Evolutionary conservation across 495 filamentous ascomycete genomes (phyloP).

Genomic region (Neurospora intermedia): DNA sequence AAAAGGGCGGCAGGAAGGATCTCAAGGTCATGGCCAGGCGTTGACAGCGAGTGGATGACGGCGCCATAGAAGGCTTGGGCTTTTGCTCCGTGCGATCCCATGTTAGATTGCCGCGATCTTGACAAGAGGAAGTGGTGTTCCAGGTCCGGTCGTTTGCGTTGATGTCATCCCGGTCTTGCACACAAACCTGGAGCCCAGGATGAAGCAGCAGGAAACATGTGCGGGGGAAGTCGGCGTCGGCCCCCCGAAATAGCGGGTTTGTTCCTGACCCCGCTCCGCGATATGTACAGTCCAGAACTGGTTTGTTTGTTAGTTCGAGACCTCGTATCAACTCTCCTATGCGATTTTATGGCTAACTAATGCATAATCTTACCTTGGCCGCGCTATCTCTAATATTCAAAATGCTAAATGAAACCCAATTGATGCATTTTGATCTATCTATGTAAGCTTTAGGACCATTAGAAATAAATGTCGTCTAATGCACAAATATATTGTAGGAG

Average conservation of each 20-base stretch:
- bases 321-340: no score
- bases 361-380: no score
- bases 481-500: no score
- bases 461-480: no score
- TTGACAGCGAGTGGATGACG: constrained; percentile 38
- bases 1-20: constrained; percentile 39
- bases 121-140: background rate
- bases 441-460: no score
- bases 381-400: no score
- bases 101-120: background rate
- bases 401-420: no score
- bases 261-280: background rate
- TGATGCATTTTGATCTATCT: no score
- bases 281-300: background rate
- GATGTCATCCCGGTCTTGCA: background rate
- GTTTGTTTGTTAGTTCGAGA: no score
- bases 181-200: no score
- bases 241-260: background rate
- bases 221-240: background rate
- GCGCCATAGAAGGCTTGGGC: constrained; percentile 39
- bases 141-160: background rate
- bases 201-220: background rate
- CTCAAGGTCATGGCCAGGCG: constrained; percentile 25
- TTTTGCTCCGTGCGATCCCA: background rate
- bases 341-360: no score